A percentile compares a stretch with the other conserved stretches of the same genome.
Evolutionary conservation across 2,329 filamentous ascomycete genomes (phyloP).

Genomic region (Calonectria honghensis): DNA sequence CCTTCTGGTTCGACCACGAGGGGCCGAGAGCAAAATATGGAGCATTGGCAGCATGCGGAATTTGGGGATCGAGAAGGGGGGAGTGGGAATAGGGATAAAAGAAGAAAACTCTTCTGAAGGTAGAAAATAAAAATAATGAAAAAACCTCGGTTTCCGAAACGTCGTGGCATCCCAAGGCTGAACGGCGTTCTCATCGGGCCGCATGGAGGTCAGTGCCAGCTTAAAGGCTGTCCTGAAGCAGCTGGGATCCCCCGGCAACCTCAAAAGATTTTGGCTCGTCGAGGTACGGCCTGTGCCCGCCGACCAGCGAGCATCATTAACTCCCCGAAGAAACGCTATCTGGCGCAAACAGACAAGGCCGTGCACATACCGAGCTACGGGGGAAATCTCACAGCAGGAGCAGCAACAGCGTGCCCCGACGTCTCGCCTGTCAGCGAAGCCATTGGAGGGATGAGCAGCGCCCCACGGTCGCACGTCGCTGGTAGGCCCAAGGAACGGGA

Average conservation of each 20-base stretch:
- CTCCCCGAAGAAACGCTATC: conserved; percentile 10
- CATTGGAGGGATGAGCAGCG: conserved; percentile 17
- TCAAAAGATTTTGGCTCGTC: conserved; percentile 33
- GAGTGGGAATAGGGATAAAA: conserved; percentile 19
- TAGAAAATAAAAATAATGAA: not conserved
- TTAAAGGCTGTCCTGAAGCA: conserved; percentile 39
- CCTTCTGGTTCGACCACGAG: conserved; percentile 9
- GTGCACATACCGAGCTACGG: not conserved
- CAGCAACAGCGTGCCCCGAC: not conserved
- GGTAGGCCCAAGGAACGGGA: conserved; percentile 45
- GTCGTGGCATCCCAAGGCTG: conserved; percentile 38
- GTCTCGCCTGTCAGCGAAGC: conserved; percentile 14
- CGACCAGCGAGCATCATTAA: conserved; percentile 16
- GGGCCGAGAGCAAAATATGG: conserved; percentile 22
- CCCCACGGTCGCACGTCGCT: conserved; percentile 39
- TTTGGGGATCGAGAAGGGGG: conserved; percentile 26
- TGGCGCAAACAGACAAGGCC: conserved; percentile 9
- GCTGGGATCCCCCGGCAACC: conserved; percentile 36
- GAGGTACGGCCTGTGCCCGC: conserved; percentile 14
- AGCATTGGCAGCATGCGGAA: conserved; percentile 24
- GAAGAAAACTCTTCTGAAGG: conserved; percentile 38
- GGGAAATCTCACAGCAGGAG: not conserved
- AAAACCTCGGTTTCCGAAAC: conserved; percentile 38
- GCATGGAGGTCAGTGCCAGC: conserved; percentile 44
- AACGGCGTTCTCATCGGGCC: conserved; percentile 35